Base-by-base conservation (phyloP, 2,329 filamentous ascomycete species). In the Botryotinia globosa region DNA sequence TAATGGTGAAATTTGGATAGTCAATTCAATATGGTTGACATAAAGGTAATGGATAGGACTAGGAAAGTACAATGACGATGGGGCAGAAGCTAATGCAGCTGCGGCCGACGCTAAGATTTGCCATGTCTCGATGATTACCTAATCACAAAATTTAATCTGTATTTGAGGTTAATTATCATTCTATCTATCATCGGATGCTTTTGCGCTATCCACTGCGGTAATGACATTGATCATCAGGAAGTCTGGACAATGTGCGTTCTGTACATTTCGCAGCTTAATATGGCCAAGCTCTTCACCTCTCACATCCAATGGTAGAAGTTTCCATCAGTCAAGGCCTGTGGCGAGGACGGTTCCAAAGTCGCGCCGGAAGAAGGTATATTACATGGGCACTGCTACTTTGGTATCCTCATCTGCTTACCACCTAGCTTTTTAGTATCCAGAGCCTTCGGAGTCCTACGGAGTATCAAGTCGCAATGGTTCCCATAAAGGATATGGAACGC, bases 211-310 rank as follows among this genome's bases (percentile, higher is more conserved):
- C 16, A 59, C 42, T 56, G 42, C 39, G 77, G 77, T 80, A 77
- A 85, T 85, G 84, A 82, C 80, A 80, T 75, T 78, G 80, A 81
- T 82, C 78, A 77, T 77, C 71, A 77, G 76, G 69, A 79, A 75
- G 77, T 78, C 79, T 76, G 80, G 79, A 65, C 78, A 78, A 78
- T 85, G 83, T 80, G 79, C 84, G 54, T 79, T 84, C 75, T 83
- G 83, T 78, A 76, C 80, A 44, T 82, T 83, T 74, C 81, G 80
- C 75, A 75, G 79, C 56, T 74, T 78, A 44, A 71, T 78, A 76
- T 77, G 77, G 76, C 74, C 78, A n/a, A 69, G 75, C 62, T 69
- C 74, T 65, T 80, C 81, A 34, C 12, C 37, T 44, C 34, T 56
- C 37, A 34, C 25, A 39, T 14, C 16, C 58, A 45, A 29, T 3